phyloP scores from a whole-genome alignment of 352 stramenopile genomes.

The Plasmopara viticola region DNA sequence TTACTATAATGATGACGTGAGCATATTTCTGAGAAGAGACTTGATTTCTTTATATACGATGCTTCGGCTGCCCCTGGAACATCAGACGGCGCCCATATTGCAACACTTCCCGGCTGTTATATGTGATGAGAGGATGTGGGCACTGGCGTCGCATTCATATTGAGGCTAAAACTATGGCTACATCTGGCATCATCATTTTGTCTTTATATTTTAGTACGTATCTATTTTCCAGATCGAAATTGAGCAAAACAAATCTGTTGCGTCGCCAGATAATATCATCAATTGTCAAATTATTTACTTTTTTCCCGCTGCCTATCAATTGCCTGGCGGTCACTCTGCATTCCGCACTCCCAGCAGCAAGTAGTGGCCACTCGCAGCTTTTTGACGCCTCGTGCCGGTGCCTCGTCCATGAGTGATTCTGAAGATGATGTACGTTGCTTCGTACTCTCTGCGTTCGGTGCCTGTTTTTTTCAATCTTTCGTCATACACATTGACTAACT shows the following conservation, averaged over 20 bases:
- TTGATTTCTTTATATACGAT: too few species aligned
- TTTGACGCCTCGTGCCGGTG: background rate
- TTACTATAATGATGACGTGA: background rate
- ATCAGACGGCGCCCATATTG: too few species aligned
- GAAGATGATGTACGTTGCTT: slow-evolving; percentile 39
- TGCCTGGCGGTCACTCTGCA: slow-evolving; percentile 13
- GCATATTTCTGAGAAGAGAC: background rate
- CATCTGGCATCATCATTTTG: too few species aligned
- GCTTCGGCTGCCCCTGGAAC: too few species aligned
- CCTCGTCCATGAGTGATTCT: slow-evolving; percentile 37
- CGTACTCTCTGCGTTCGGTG: slow-evolving; percentile 3
- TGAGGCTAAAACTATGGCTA: too few species aligned
- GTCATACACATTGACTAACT: slow-evolving; percentile 7
- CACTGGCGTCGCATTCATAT: too few species aligned
- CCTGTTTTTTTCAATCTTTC: background rate
- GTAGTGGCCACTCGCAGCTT: slow-evolving; percentile 1
- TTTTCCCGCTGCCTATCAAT: slow-evolving; percentile 6
- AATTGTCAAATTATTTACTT: background rate
- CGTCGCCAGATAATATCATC: slow-evolving; percentile 1
- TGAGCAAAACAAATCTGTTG: background rate
- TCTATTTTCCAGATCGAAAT: too few species aligned
- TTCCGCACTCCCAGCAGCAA: slow-evolving; percentile 13
- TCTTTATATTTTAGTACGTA: too few species aligned
- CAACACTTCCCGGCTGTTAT: too few species aligned
- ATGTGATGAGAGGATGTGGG: too few species aligned